phyloP scores from a whole-genome alignment of 2,329 filamentous ascomycete genomes.

The Ceratocystis cubensis region DNA sequence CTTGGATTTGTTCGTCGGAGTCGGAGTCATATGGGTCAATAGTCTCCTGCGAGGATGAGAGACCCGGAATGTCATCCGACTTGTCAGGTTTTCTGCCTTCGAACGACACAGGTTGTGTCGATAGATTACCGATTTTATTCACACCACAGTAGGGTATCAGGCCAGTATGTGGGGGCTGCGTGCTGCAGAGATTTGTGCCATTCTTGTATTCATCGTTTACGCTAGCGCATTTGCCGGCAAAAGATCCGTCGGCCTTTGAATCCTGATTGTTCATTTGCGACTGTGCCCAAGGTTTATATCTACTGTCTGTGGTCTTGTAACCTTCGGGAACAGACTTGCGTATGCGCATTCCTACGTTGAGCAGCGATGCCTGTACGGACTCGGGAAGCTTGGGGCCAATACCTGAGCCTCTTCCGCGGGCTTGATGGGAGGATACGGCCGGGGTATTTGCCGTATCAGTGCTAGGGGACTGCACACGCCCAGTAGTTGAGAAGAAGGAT shows the following conservation, averaged over 20 bases:
- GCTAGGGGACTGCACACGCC: conserved; percentile 16
- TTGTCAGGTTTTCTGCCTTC: conserved; percentile 24
- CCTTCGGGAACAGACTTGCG: conserved; percentile 88
- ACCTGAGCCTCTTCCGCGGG: conserved; percentile 11
- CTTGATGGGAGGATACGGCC: conserved; percentile 24
- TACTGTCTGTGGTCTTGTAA: conserved; percentile 55
- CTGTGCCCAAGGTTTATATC: conserved; percentile 1
- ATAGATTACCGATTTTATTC: conserved; percentile 58
- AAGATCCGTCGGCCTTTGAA: too few relatives aligned
- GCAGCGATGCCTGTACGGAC: conserved; percentile 65
- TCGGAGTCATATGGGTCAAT: conserved; percentile 28
- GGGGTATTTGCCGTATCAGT: conserved; percentile 24
- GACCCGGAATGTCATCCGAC: conserved; percentile 31
- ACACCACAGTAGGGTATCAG: conserved; percentile 71
- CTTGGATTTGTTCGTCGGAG: conserved; percentile 22
- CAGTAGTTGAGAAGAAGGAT: conserved; percentile 40
- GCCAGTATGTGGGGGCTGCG: conserved; percentile 39
- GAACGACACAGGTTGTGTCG: conserved; percentile 40
- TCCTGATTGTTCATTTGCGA: too few relatives aligned
- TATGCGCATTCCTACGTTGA: conserved; percentile 86
- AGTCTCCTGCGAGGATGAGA: conserved; percentile 46
- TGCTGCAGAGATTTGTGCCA: conserved; percentile 22
- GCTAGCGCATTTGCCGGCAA: too few relatives aligned
- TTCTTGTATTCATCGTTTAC: too few relatives aligned
- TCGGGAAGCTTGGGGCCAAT: conserved; percentile 42